Evolutionary conservation across 345 rosid species (phyloP).

Genomic region (Orychophragmus violaceus): DNA sequence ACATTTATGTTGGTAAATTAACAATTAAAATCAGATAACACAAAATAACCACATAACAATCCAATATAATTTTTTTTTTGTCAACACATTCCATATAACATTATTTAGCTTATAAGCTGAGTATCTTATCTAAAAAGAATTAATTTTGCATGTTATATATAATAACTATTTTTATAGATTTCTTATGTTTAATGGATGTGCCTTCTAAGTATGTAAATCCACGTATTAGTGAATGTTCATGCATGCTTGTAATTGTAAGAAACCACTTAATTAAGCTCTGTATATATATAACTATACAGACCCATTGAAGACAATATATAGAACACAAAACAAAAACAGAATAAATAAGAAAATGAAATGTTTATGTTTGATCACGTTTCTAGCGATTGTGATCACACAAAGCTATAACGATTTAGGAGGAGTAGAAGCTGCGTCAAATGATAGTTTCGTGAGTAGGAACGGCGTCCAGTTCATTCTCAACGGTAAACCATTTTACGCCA

Average conservation of each 20-base stretch:
- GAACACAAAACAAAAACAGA: neutral
- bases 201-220: slow-evolving; percentile 1
- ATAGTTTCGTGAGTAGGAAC: slow-evolving; percentile 23
- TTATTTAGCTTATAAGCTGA: neutral
- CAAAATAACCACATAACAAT: too few species aligned
- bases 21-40: too few species aligned
- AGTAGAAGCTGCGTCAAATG: slow-evolving; percentile 2
- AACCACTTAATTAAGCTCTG: neutral
- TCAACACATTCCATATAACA: too few species aligned
- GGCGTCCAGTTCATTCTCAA: slow-evolving; percentile 24
- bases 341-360: slow-evolving; percentile 5
- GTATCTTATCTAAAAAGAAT: neutral
- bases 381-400: slow-evolving; percentile 23
- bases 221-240: slow-evolving; percentile 4
- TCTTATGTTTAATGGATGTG: neutral
- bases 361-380: slow-evolving; percentile 1
- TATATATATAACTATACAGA: neutral
- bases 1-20: too few species aligned
- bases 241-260: neutral
- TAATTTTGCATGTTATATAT: neutral
- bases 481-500: slow-evolving; percentile 26
- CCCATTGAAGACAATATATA: neutral
- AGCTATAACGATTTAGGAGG: neutral
- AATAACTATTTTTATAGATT: neutral
- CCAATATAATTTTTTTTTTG: too few species aligned